phyloP scores from a whole-genome alignment of 73 alveolate species.

The Tetrahymena thermophila region DNA sequence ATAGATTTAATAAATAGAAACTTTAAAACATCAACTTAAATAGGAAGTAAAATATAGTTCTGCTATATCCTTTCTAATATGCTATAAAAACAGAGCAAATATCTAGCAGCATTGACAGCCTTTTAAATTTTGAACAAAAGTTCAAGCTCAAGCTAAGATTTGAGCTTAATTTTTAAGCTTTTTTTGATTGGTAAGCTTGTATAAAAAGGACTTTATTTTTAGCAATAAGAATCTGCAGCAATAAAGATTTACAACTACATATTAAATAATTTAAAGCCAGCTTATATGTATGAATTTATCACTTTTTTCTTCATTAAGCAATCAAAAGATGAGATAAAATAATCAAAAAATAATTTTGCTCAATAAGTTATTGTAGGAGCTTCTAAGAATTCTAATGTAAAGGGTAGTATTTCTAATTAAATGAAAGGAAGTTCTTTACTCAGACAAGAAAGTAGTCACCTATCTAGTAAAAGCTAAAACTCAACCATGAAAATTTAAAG shows the following conservation, averaged over 20 bases:
- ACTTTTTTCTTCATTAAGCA: neutral
- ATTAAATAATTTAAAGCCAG: neutral
- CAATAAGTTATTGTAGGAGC: neutral
- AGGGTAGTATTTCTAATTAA: neutral
- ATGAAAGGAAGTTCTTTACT: neutral
- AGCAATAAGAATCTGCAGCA: neutral
- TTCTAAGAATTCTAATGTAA: neutral
- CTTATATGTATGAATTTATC: neutral
- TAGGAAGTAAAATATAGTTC: neutral
- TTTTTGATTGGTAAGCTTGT: neutral
- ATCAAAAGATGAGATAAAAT: neutral
- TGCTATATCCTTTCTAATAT: neutral
- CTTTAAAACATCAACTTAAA: neutral
- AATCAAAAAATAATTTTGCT: neutral
- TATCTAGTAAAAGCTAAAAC: neutral
- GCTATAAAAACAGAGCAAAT: neutral
- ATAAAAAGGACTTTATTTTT: neutral
- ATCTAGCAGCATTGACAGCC: neutral
- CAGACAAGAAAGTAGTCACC: neutral
- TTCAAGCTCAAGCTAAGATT: neutral
- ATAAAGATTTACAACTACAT: neutral
- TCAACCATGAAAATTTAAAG: neutral
- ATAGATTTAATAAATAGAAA: neutral
- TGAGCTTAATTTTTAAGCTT: neutral
- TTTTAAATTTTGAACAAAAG: neutral